Base-by-base conservation (phyloP, 2,329 filamentous ascomycete species). In the Fusarium virguliforme region DNA sequence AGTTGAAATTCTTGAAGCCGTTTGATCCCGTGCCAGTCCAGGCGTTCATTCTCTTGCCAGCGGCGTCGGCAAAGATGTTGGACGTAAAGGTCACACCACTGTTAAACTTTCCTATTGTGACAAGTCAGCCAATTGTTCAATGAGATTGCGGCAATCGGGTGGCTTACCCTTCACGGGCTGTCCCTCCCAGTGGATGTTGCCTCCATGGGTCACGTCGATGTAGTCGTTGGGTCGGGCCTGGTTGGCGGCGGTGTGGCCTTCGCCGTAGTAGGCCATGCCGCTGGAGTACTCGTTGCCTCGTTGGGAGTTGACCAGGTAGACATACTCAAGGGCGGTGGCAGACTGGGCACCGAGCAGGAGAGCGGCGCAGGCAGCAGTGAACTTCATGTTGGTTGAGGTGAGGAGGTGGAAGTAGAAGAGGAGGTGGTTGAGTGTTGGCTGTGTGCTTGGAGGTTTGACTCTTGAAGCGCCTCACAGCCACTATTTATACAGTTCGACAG, bases 251-350 rank as follows among this genome's bases (percentile, higher is more conserved):
- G 54, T 30, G 37, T 57, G 54, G 4, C 54, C 54, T n/a, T 57
- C 54, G 2, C 35, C 54, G n/a, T 57, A 57, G 37, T 57, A 57
- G 24, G 54, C 54, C 54, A 57, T 57, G 26, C 54, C 54, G 12
- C 54, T 57, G 37, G 54, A 57, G 26, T 26, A 18, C n/a, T 57
- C 54, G 15, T 57, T 41, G 35, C 54, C 54, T 30, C 22, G 12
- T 12, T 57, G 35, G 9, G 54, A 57, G 54, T 57, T 57, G 1
- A 57, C 54, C 3, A 57, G 37, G 54, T 57, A 57, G 37, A 57
- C 24, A 41, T 57, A 57, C 26, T 57, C 35, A 15, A 30, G 26
- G 8, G 54, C 54, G 15, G 37, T 30, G 26, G 8, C 37, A n/a
- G 54, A 57, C 37, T 57, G 54, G 1, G 54, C 28, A 38, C 54